Evolutionary conservation across 352 stramenopile genomes (phyloP).

Genomic region (Globisporangium orthogonon): DNA sequence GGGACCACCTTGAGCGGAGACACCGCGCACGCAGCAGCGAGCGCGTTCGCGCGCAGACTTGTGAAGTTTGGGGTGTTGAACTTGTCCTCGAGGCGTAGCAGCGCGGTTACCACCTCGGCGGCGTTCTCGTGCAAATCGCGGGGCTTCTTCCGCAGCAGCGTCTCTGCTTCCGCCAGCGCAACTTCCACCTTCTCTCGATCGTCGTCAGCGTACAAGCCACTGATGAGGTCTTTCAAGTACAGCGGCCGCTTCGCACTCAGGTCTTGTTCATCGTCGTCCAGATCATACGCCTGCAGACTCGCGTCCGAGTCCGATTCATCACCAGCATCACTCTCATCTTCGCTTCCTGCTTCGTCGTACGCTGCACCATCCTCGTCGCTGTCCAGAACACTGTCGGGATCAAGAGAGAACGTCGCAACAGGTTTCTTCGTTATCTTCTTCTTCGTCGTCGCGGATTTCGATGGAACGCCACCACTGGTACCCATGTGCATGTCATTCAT

Average conservation of each 20-base stretch:
- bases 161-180: conserved; percentile 47
- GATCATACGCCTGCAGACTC: conserved; percentile 60
- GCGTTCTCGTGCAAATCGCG: conserved; percentile 61
- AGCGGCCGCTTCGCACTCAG: conserved; percentile 45
- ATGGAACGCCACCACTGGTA: neutral
- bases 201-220: conserved; percentile 43
- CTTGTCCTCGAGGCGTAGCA: conserved; percentile 72
- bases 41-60: conserved; percentile 31
- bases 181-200: conserved; percentile 49
- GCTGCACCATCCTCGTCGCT: conserved; percentile 30
- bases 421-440: conserved; percentile 5
- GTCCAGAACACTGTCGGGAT: conserved; percentile 55
- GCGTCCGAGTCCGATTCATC: conserved; percentile 55
- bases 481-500: neutral
- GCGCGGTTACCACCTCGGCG: conserved; percentile 35
- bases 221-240: conserved; percentile 69
- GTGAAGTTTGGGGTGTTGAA: conserved; percentile 56
- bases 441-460: conserved; percentile 1
- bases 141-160: conserved; percentile 41
- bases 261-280: conserved; percentile 66
- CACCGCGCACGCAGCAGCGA: conserved; percentile 41
- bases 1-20: conserved; percentile 36
- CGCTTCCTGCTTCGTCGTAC: conserved; percentile 3
- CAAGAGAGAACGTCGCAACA: conserved; percentile 21
- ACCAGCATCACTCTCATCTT: conserved; percentile 15